Base-by-base conservation (phyloP, 257 asterid species). In the Anisodus acutangulus region DNA sequence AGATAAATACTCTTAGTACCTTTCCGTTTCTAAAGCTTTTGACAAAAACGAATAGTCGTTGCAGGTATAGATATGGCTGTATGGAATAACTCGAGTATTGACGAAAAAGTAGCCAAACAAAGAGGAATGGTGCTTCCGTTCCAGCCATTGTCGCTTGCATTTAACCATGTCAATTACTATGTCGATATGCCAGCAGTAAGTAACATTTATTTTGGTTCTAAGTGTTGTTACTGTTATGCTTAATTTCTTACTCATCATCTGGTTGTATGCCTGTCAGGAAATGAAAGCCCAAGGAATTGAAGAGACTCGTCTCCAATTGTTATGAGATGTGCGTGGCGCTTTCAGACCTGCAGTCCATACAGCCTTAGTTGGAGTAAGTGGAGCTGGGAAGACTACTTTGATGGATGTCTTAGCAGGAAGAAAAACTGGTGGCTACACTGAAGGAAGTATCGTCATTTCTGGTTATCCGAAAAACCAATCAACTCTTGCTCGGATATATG, bases 161-260 rank as follows among this genome's bases (percentile, higher is more conserved):
- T 96, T 80, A 89, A 93, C 79, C 98, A 92, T 80, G 93, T 96
- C 86, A 93, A 96, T 91, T 96, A 96, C 91, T 94, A 88, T 59
- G 98, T 96, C 8, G 99, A 93, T 84, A 94, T 94, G 98, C 98
- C 99, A 12, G 90, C 93, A 85, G 99, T 96, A 89, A 92, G 99
- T 86, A 80, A 39, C 43, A 35, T 69, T 69, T 74, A 60, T 41
- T 31, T 57, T 41, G 31, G 19, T 31, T 82, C 22, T 70, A 41
- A 17, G 53, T 7, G 17, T 6, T 57, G 74, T 51, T 12, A 64
- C 81, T 37, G 35, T 12, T 37, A 45, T 53, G 22, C 17, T 8
- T 74, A 72, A 59, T 6, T 64, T 5, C 51, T 53, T 60, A 6
- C 64, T 71, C 49, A 76, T 74, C 8, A 19, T 55, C 22, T 3